Evolutionary conservation across 768 basidiomycete genomes (phyloP).

Genomic region (Suillus subluteus): DNA sequence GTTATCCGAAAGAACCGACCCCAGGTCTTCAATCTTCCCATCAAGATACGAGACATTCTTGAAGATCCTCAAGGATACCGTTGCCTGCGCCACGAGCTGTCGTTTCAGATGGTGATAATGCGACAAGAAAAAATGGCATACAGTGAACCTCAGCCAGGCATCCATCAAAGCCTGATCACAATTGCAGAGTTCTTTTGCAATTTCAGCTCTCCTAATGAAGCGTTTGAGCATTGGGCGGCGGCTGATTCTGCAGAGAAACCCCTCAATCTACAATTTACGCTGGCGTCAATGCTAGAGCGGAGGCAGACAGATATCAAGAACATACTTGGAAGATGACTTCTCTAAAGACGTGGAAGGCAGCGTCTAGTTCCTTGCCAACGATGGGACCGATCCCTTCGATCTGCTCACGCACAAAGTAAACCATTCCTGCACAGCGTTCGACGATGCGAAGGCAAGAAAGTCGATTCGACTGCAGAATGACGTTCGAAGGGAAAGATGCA

Average conservation of each 20-base stretch:
- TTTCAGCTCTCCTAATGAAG: conserved; percentile 77
- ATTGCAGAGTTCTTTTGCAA: conserved; percentile 50
- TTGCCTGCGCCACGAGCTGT: not conserved
- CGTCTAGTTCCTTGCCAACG: conserved; percentile 52
- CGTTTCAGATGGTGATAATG: not conserved
- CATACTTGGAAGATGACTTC: conserved; percentile 37
- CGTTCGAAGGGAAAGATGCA: not conserved
- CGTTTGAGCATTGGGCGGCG: conserved; percentile 77
- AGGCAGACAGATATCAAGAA: not conserved
- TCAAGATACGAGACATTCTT: not conserved
- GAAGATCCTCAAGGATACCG: not conserved
- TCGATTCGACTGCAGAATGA: conserved; percentile 57
- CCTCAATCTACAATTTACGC: conserved; percentile 41
- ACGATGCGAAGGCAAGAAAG: conserved; percentile 71
- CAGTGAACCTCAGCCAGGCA: conserved; percentile 28
- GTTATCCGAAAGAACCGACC: not conserved
- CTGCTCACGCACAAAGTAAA: conserved; percentile 66
- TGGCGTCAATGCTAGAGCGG: not conserved
- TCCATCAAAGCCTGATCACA: conserved; percentile 59
- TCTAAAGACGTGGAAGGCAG: conserved; percentile 53
- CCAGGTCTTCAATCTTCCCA: not conserved
- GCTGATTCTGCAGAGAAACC: conserved; percentile 59
- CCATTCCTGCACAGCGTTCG: conserved; percentile 72
- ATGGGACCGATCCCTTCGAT: conserved; percentile 56
- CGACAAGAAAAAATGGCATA: not conserved